Evolutionary conservation across 352 stramenopile genomes (phyloP).

Genomic region (Stephanocyclus meneghinianus): DNA sequence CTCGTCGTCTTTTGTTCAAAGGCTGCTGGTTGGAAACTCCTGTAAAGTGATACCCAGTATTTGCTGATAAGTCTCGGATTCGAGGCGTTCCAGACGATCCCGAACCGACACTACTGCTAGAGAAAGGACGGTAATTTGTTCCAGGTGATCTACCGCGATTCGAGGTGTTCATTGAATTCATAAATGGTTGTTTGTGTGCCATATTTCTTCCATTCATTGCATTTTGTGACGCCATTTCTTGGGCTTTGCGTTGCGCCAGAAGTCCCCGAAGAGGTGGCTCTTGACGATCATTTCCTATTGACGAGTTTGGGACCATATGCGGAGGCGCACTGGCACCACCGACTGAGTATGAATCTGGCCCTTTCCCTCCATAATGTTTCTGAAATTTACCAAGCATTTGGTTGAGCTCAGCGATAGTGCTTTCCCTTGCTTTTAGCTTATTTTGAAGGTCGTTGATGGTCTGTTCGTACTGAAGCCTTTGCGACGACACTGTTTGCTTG

Average conservation of each 20-base stretch:
- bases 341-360: conserved; percentile 7
- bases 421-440: conserved; percentile 55
- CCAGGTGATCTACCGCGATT: conserved; percentile 37
- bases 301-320: conserved; percentile 41
- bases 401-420: conserved; percentile 49
- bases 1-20: conserved; percentile 54
- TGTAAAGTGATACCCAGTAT: conserved; percentile 54
- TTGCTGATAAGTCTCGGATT: conserved; percentile 54
- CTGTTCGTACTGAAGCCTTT: conserved; percentile 63
- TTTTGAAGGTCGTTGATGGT: conserved; percentile 65
- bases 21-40: conserved; percentile 46
- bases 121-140: conserved; percentile 49
- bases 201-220: conserved; percentile 44
- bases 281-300: conserved; percentile 16
- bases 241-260: conserved; percentile 51
- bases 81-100: conserved; percentile 33
- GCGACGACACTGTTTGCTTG: conserved; percentile 58
- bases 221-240: conserved; percentile 44
- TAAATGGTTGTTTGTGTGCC: conserved; percentile 26
- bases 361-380: conserved; percentile 40
- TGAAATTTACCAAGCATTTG: conserved; percentile 69
- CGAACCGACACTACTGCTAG: conserved; percentile 45
- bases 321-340: conserved; percentile 15
- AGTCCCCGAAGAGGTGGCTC: conserved; percentile 47
- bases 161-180: conserved; percentile 49